Conservation (phyloP, 225 moss, liverwort and hornwort genomes). For the Sphagnum contortum region DNA sequence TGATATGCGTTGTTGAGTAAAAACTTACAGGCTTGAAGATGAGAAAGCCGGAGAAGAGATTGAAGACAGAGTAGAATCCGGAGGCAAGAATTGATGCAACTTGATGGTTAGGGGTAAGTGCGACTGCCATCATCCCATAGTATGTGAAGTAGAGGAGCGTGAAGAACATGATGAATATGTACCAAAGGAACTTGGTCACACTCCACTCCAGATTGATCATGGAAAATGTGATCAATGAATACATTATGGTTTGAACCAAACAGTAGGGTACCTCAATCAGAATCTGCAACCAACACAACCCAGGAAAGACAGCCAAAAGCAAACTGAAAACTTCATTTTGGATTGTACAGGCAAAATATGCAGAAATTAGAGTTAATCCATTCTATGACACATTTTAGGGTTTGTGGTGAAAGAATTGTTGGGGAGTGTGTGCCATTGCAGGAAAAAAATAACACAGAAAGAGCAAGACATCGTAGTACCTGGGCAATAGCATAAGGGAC, state of each 20-base stretch:
- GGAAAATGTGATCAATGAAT: constrained; percentile 17
- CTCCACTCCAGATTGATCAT: constrained; percentile 39
- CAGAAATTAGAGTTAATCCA: too few species aligned
- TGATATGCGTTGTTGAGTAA: too few species aligned
- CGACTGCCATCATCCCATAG: constrained; percentile 48
- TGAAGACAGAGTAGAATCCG: constrained; percentile 32
- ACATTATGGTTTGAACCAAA: constrained; percentile 22
- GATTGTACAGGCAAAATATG: too few species aligned
- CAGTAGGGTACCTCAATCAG: constrained; percentile 29
- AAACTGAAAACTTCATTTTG: too few species aligned
- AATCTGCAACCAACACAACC: background rate
- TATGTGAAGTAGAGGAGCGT: constrained; percentile 36
- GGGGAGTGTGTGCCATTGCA: too few species aligned
- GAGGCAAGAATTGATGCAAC: constrained; percentile 32
- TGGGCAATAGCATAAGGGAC: constrained; percentile 27
- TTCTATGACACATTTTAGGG: too few species aligned
- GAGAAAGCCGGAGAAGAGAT: constrained; percentile 36
- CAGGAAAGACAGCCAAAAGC: too few species aligned
- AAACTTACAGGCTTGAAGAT: constrained; percentile 11
- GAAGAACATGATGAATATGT: constrained; percentile 27
- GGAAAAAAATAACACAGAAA: background rate
- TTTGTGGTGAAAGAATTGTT: too few species aligned
- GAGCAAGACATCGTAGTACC: constrained; percentile 1
- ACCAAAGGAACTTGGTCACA: constrained; percentile 34
- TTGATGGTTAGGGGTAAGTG: constrained; percentile 27